These are phyloP conservation scores for Wallacemonas sp. DNA, from an alignment of 208 protist species.

Conservation along the genomic window DNA sequence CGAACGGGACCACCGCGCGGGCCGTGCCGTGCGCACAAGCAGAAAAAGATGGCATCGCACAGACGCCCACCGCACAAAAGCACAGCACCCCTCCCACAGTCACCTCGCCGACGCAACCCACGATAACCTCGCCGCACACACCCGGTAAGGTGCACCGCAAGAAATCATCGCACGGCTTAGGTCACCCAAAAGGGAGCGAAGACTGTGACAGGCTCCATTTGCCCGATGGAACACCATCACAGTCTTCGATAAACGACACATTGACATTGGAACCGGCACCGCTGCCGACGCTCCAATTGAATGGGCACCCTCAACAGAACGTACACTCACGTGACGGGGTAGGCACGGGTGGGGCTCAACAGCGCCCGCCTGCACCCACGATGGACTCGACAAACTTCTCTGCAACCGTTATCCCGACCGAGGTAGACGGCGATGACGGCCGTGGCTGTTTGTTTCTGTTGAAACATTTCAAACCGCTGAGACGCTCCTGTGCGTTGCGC, in stretches of 20 bases:
- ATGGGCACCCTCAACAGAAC: not conserved
- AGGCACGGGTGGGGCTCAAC: not conserved
- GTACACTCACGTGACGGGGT: not conserved
- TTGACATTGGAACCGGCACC: not conserved
- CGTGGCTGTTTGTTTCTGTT: not conserved
- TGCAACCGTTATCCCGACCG: not conserved
- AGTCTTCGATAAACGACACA: conserved; percentile 42
- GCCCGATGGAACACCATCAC: conserved; percentile 47
- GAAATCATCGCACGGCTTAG: not conserved
- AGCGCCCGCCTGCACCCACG: too few relatives aligned
- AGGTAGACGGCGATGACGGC: not conserved
- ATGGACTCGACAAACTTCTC: too few relatives aligned
- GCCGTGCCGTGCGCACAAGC: not conserved
- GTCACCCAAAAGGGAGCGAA: conserved; percentile 51
- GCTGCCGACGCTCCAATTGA: not conserved
- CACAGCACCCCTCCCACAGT: not conserved
- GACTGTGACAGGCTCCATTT: conserved; percentile 41
- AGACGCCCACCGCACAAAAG: not conserved
- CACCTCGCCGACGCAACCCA: conserved; percentile 16
- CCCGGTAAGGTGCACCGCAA: not conserved
- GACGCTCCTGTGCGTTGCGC: not conserved
- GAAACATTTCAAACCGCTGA: not conserved
- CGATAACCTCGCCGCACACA: conserved; percentile 6
- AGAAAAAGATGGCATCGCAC: too few relatives aligned
- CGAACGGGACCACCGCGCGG: not conserved